phyloP scores from a whole-genome alignment of 495 filamentous ascomycete genomes.

The Parachaetomium inaequale region DNA sequence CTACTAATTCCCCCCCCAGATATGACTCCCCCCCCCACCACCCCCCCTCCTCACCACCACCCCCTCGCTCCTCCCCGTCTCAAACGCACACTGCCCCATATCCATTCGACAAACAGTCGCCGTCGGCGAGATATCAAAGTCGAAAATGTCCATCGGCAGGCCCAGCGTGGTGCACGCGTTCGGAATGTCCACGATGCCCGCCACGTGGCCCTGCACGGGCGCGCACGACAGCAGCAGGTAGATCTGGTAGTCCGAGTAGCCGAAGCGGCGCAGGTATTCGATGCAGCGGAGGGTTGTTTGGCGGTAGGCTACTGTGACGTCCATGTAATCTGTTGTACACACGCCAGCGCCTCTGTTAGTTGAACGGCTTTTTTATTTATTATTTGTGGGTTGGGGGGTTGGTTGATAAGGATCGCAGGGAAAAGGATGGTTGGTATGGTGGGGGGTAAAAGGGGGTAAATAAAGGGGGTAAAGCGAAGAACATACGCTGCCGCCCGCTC shows the following conservation, averaged over 20 bases:
- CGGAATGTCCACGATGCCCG: slow-evolving; percentile 86
- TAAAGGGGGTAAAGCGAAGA: background rate
- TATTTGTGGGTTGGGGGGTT: background rate
- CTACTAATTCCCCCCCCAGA: too few relatives aligned
- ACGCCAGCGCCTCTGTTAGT: too few relatives aligned
- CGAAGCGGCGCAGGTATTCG: slow-evolving; percentile 83
- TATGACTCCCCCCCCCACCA: too few relatives aligned
- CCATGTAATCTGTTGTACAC: slow-evolving; percentile 72
- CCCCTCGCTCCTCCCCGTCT: slow-evolving; percentile 51
- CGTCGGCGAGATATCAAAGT: slow-evolving; percentile 78
- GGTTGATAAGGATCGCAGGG: background rate
- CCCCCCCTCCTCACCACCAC: too few relatives aligned
- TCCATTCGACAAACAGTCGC: slow-evolving; percentile 57
- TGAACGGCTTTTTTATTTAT: too few relatives aligned
- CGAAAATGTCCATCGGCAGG: slow-evolving; percentile 92
- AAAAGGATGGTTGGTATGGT: background rate
- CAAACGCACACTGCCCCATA: slow-evolving; percentile 75
- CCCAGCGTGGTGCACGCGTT: slow-evolving; percentile 86
- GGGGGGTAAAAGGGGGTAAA: background rate
- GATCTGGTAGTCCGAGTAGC: slow-evolving; percentile 73
- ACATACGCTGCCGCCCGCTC: slow-evolving; percentile 70
- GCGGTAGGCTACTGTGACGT: slow-evolving; percentile 87
- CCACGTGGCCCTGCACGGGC: slow-evolving; percentile 87
- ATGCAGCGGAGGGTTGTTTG: slow-evolving; percentile 77
- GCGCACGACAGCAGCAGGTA: slow-evolving; percentile 88